Evolutionary conservation across 805 yeast genomes (phyloP), one percentile per base, ranked within the genome.

Genomic region (Candida arabinofermentans): DNA sequence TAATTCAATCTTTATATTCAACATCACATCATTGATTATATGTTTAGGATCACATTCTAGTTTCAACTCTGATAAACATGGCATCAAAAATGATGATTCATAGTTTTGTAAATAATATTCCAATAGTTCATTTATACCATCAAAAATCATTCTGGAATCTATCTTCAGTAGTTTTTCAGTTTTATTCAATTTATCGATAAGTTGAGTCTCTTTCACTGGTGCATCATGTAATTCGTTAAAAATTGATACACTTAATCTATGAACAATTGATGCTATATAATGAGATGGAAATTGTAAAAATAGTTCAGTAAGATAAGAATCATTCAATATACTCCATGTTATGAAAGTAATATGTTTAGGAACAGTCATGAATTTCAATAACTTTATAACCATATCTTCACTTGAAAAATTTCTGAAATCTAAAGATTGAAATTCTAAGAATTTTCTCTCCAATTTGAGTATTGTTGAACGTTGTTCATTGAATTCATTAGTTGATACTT

Each of bases 251-350:
- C 91, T 77, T 23, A 87, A 67, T 33, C 76, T 76, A 34, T 88
- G 61, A 23, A 78, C 72, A 3, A 87, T 84, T 39, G 86, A 55
- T 0, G 96, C 88, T 24, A 83, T 76, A 22, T 82, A 72, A 58
- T 87, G 91, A 3, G 86, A 81, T 1, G 96, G 93, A 8, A 78
- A 72, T 52, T 77, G 81, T 27, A 89, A 62, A 8, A 79, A 71
- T 14, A 83, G 69, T 27, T 85, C 86, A 2, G 95, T 79, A 41
- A 80, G 74, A 56, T 81, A 77, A 9, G 80, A 67, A 58, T 89
- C 97, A 51, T 78, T 78, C n/a, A 81, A 69, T 2, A 88, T 70
- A n/a, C 77, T 61, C 96, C 96, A 89, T 2, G 85, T 79, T 29
- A 77, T 59, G 49, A 72, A 66, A 4, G 81, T 72, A 9, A 72